These are phyloP conservation scores for Serendipita sp. DNA, from an alignment of 768 basidiomycete species.

Conservation along the genomic window DNA sequence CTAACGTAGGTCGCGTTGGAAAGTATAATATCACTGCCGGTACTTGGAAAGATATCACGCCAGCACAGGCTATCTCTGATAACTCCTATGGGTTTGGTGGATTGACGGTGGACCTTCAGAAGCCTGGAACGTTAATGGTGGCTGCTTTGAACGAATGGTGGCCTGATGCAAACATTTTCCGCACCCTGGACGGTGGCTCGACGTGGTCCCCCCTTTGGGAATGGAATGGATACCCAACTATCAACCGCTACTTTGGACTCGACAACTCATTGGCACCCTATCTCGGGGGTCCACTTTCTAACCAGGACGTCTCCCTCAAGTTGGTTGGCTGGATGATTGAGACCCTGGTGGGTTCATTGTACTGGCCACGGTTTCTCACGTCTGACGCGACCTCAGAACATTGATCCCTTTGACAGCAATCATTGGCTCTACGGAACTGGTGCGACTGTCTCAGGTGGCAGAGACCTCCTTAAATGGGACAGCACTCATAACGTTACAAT, in stretches of 20 bases:
- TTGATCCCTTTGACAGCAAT: constrained; percentile 52
- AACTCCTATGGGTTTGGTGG: constrained; percentile 18
- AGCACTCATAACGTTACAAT: constrained; percentile 40
- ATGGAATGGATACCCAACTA: constrained; percentile 9
- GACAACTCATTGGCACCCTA: constrained; percentile 41
- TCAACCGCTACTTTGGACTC: constrained; percentile 33
- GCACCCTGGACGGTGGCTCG: constrained; percentile 39
- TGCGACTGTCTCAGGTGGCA: constrained; percentile 44
- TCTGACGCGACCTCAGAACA: constrained; percentile 17
- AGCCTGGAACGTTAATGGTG: constrained; percentile 51
- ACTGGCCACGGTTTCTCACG: not conserved
- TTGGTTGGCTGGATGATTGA: constrained; percentile 60
- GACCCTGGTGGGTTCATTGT: constrained; percentile 10
- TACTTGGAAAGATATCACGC: constrained; percentile 47
- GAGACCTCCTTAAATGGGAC: constrained; percentile 44
- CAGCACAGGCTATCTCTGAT: constrained; percentile 23
- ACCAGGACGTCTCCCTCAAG: constrained; percentile 12
- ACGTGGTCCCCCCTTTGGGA: constrained; percentile 32
- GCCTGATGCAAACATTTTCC: constrained; percentile 49
- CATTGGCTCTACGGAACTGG: constrained; percentile 63
- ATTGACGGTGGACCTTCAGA: constrained; percentile 41
- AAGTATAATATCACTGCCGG: constrained; percentile 30
- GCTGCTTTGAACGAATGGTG: constrained; percentile 37
- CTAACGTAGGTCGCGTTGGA: not conserved
- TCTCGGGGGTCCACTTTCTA: constrained; percentile 25